Evolutionary conservation across 2,329 filamentous ascomycete species (phyloP), one percentile per base, ranked within the genome.

Genomic region (Iodosphaeria phyllophila): DNA sequence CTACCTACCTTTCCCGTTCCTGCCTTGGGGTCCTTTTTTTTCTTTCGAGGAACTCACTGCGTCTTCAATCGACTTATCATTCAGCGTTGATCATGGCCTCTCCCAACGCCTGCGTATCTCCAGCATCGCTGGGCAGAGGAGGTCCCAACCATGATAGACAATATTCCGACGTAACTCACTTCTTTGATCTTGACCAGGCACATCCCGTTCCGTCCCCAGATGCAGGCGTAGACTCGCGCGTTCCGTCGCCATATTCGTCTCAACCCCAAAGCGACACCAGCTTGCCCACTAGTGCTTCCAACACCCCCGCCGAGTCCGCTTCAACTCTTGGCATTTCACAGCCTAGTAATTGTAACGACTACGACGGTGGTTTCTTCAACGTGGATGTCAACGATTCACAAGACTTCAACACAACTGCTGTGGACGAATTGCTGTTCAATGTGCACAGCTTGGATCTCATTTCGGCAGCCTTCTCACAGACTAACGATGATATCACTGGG

Each of bases 281-380:
- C 13, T 59, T 55, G 3, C 55, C 56, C 12, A 37, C 39, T 16
- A 33, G 46, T 25, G 46, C 42, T 32, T 45, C 46, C 25, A 39
- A 57, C 28, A 64, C 61, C 1, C 60, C 62, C 8, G 54, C 54
- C 33, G 61, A 58, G 30, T 64, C 60, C 9, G 43, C 52, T 25
- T 56, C 56, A 3, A 52, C 48, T 13, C 39, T 53, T 21, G 58
- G 56, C 32, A 47, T 58, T 32, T 63, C 59, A 33, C 58, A 58
- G 33, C 41, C 55, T 4, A 63, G 59, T 43, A 57, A 63, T 32
- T 52, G 47, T 34, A 46, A 50, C 36, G 62, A 57, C 16, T 33
- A 42, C 21, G 50, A 55, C 29, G 61, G 68, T 33, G 54, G 58
- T 9, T 64, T 63, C 45, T 60, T 59, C 28, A 56, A 55, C 27